Percentiles rank a stretch among this genome's conserved stretches.
phyloP scores from a whole-genome alignment of 2,329 filamentous ascomycete species.

The Alternaria arbusti region DNA sequence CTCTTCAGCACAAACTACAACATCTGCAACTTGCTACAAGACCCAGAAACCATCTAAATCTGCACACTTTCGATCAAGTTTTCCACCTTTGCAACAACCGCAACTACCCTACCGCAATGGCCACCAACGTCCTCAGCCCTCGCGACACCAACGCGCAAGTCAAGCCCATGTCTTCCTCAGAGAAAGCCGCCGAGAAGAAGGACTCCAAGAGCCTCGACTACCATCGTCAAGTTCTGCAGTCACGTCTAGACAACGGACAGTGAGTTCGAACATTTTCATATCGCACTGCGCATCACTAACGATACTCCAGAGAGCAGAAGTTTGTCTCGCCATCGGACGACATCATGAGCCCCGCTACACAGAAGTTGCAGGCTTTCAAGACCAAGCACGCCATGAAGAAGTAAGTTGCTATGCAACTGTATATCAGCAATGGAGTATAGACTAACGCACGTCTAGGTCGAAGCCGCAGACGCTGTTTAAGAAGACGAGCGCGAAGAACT shows the following conservation, averaged over 20 bases:
- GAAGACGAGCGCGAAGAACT: slow-evolving; percentile 50
- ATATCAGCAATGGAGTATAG: background rate
- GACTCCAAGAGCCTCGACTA: slow-evolving; percentile 67
- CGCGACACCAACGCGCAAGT: slow-evolving; percentile 68
- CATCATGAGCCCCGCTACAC: slow-evolving; percentile 85
- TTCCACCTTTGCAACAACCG: background rate
- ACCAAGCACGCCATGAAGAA: slow-evolving; percentile 82
- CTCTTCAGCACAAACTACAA: background rate
- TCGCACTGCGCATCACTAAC: slow-evolving; percentile 20
- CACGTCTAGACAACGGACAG: slow-evolving; percentile 72
- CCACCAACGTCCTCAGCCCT: slow-evolving; percentile 66
- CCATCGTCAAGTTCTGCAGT: slow-evolving; percentile 76
- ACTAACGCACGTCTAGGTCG: slow-evolving; percentile 34
- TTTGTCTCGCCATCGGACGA: slow-evolving; percentile 87
- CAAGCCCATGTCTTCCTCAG: slow-evolving; percentile 31
- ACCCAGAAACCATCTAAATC: background rate
- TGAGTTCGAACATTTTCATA: slow-evolving; percentile 50
- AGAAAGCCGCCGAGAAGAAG: slow-evolving; percentile 27
- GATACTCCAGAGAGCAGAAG: slow-evolving; percentile 53
- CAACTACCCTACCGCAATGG: slow-evolving; percentile 53
- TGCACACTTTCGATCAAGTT: background rate
- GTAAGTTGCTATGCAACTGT: slow-evolving; percentile 26
- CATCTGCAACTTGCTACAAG: background rate
- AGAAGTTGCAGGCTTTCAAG: slow-evolving; percentile 81
- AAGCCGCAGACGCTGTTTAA: slow-evolving; percentile 52